Percentiles rank a stretch among this genome's conserved stretches.
Conservation (phyloP, 352 stramenopile genomes). For the Globisporangium sylvaticum region DNA sequence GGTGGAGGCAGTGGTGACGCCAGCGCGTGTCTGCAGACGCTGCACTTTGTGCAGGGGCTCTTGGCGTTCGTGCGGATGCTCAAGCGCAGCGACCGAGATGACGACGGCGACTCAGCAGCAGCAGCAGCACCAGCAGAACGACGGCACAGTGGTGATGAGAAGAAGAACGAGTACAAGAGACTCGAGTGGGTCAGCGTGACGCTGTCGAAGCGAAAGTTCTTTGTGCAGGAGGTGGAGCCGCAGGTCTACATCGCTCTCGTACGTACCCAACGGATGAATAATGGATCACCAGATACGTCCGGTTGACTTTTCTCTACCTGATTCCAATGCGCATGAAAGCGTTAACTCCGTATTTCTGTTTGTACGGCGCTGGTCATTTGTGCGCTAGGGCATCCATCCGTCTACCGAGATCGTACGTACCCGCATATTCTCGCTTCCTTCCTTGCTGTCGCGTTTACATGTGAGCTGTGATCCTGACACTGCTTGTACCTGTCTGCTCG, state of each 20-base stretch:
- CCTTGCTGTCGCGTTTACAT: not conserved
- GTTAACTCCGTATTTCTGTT: not conserved
- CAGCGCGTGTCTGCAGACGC: constrained; percentile 22
- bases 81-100: constrained; percentile 9
- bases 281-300: not conserved
- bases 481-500: not conserved
- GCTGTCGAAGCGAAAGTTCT: constrained; percentile 37
- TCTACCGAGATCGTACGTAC: constrained; percentile 30
- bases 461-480: not conserved
- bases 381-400: constrained; percentile 23
- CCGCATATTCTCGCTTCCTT: not conserved
- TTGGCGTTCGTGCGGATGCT: constrained; percentile 47
- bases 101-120: no score
- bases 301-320: not conserved
- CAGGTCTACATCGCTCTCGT: constrained; percentile 63
- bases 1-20: not conserved
- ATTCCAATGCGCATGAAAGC: not conserved
- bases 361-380: not conserved
- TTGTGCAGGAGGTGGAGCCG: constrained; percentile 49
- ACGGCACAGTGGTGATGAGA: not conserved
- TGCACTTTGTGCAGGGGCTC: constrained; percentile 53
- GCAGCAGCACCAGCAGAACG: not conserved
- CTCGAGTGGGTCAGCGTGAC: constrained; percentile 41
- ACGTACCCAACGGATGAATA: not conserved
- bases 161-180: not conserved